Evolutionary conservation across 2,329 filamentous ascomycete genomes (phyloP).

Genomic region (Teratosphaeria epicoccoides): DNA sequence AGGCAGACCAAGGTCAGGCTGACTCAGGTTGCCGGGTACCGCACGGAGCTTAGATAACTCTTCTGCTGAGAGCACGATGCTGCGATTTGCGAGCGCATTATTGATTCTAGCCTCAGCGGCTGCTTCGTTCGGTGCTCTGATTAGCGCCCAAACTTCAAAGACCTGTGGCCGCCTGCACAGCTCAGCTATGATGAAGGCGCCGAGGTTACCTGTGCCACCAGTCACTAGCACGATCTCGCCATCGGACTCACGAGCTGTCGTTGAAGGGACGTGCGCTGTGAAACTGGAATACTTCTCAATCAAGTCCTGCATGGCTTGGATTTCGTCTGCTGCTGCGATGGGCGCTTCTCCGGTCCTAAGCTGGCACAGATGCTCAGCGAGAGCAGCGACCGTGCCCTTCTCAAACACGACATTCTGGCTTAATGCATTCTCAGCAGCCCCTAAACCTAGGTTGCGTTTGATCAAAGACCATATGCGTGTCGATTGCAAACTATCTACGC

Average conservation of each 20-base stretch:
- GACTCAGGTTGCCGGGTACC: constrained; percentile 26
- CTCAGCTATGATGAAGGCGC: constrained; percentile 44
- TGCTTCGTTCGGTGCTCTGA: constrained; percentile 34
- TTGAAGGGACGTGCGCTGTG: constrained; percentile 12
- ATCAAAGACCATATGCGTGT: constrained; percentile 46
- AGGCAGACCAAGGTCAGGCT: constrained; percentile 18
- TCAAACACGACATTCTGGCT: constrained; percentile 24
- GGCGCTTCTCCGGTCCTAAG: constrained; percentile 22
- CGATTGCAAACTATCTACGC: constrained; percentile 27
- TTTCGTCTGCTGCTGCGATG: constrained; percentile 24
- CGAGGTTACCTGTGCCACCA: constrained; percentile 55
- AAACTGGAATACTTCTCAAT: constrained; percentile 29
- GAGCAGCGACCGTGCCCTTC: constrained; percentile 21
- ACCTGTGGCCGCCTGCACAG: constrained; percentile 22
- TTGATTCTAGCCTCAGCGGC: constrained; percentile 27
- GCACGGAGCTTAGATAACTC: constrained; percentile 13
- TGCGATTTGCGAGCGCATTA: constrained; percentile 26
- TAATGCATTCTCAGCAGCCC: constrained; percentile 12
- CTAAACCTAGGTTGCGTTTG: constrained; percentile 29
- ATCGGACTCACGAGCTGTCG: constrained; percentile 4
- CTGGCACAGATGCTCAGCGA: constrained; percentile 13
- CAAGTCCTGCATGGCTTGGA: constrained; percentile 25
- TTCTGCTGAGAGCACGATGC: constrained; percentile 24
- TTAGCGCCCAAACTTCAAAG: constrained; percentile 40
- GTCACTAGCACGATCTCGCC: constrained; percentile 39